Conservation (phyloP, 2,329 filamentous ascomycete species). For the Stagonosporopsis cucurbitacearum region DNA sequence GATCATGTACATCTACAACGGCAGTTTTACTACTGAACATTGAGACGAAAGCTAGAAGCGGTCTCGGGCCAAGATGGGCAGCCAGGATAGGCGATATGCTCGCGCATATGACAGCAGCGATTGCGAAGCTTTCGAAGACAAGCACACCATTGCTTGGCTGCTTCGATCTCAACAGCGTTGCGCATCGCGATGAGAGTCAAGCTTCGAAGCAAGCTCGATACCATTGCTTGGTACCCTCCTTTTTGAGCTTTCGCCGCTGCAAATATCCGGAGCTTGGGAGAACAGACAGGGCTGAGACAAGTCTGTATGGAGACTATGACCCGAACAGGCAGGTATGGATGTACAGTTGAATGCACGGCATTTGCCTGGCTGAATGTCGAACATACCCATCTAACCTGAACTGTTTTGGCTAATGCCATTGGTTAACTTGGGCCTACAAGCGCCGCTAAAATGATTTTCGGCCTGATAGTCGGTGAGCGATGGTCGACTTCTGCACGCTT, state of each 20-base stretch:
- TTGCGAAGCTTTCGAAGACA: conserved; percentile 13
- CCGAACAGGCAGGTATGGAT: conserved; percentile 24
- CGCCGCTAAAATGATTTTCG: background rate
- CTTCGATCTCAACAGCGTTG: background rate
- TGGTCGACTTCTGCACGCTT: conserved; percentile 6
- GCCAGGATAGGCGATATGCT: conserved; percentile 9
- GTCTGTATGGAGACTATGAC: conserved; percentile 7
- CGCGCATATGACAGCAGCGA: conserved; percentile 4
- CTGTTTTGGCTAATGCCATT: background rate
- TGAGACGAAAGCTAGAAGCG: background rate
- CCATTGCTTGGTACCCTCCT: conserved; percentile 23
- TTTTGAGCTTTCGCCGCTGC: conserved; percentile 10
- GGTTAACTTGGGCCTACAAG: background rate
- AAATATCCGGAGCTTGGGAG: background rate
- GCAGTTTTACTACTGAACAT: background rate
- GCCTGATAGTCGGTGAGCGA: background rate
- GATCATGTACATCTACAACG: background rate
- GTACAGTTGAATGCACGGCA: conserved; percentile 6
- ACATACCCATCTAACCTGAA: background rate
- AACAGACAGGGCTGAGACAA: conserved; percentile 1
- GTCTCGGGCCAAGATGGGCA: background rate
- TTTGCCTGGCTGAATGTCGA: conserved; percentile 12
- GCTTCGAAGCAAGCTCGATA: conserved; percentile 23
- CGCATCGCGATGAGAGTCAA: conserved; percentile 18
- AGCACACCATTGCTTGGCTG: conserved; percentile 9